Conservation (phyloP, 2,329 filamentous ascomycete species). For the Calonectria naviculata region DNA sequence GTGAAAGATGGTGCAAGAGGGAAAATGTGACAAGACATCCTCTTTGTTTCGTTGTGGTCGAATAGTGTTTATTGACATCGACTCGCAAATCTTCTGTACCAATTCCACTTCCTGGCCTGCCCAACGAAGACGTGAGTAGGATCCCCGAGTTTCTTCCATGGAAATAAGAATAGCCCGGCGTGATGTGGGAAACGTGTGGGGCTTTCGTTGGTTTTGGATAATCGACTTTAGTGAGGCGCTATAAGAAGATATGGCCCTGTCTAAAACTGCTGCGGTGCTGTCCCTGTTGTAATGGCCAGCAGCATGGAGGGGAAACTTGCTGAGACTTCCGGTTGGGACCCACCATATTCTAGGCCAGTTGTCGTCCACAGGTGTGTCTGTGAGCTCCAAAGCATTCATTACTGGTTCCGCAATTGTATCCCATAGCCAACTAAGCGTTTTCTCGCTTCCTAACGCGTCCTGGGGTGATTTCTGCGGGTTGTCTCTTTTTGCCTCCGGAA, state of each 20-base stretch:
- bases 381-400: constrained; percentile 39
- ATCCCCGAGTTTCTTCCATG: constrained; percentile 36
- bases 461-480: background rate
- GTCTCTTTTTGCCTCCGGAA: background rate
- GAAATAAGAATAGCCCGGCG: constrained; percentile 38
- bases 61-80: background rate
- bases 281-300: constrained; percentile 37
- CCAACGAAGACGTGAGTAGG: constrained; percentile 23
- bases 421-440: constrained; percentile 46
- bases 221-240: constrained; percentile 46
- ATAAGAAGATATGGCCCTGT: constrained; percentile 53
- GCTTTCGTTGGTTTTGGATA: constrained; percentile 30
- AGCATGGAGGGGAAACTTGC: constrained; percentile 46
- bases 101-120: constrained; percentile 31
- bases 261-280: constrained; percentile 39
- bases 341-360: constrained; percentile 48
- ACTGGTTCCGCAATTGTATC: constrained; percentile 38
- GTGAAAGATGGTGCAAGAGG: constrained; percentile 49
- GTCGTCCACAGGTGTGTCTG: constrained; percentile 15
- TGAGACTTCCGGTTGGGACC: constrained; percentile 45
- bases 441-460: background rate
- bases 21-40: constrained; percentile 39
- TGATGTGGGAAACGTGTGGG: background rate
- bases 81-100: constrained; percentile 19
- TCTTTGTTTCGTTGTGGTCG: constrained; percentile 18